phyloP scores from a whole-genome alignment of 2,329 filamentous ascomycete genomes.

The Rhynchosporium secalis region DNA sequence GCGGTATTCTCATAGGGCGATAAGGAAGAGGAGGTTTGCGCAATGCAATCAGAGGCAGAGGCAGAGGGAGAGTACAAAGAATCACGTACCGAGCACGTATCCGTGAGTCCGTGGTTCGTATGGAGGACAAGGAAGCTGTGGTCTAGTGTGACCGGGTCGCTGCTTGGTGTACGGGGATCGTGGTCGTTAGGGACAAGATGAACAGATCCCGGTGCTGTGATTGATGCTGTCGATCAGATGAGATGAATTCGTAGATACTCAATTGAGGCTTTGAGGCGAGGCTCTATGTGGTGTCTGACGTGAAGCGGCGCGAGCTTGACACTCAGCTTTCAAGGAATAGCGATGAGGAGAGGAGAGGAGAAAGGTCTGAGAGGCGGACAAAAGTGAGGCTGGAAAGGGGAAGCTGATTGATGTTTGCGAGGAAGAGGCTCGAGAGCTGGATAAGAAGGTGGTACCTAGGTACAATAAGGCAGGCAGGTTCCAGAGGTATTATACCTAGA shows the following conservation, averaged over 20 bases:
- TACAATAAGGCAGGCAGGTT: no score
- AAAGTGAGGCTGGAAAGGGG: background rate
- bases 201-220: background rate
- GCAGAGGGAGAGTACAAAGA: slow-evolving; percentile 9
- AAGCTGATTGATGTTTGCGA: background rate
- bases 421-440: no score
- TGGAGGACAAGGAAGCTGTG: slow-evolving; percentile 1
- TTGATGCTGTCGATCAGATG: slow-evolving; percentile 15
- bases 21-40: slow-evolving; percentile 23
- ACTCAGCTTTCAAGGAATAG: slow-evolving; percentile 1
- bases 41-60: slow-evolving; percentile 20
- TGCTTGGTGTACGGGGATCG: slow-evolving; percentile 11
- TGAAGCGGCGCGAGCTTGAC: slow-evolving; percentile 10
- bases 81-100: slow-evolving; percentile 20
- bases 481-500: background rate
- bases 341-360: slow-evolving; percentile 3
- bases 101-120: slow-evolving; percentile 8
- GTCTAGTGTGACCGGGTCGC: slow-evolving; percentile 18
- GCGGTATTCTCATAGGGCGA: slow-evolving; percentile 28
- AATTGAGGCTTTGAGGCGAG: background rate
- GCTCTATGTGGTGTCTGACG: slow-evolving; percentile 12
- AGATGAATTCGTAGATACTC: background rate
- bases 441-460: no score
- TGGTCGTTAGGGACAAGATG: background rate
- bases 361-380: background rate